Conservation (phyloP, 176 grass and related monocot genomes). For the Oryza glaberrima region DNA sequence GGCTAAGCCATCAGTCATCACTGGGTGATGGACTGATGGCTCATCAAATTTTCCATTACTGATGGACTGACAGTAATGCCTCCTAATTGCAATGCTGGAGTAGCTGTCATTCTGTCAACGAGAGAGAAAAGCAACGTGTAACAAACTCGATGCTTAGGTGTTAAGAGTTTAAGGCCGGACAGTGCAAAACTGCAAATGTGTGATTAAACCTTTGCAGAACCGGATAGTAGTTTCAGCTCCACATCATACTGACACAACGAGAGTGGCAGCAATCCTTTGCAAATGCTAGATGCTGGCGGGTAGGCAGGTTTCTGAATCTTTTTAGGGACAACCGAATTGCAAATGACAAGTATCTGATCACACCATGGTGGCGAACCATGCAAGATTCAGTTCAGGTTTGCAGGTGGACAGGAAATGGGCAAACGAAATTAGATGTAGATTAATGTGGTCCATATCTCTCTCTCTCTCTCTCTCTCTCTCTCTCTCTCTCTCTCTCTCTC, state of each 20-base stretch:
- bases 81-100: neutral
- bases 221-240: neutral
- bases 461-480: no score
- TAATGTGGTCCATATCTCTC: no score
- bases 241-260: neutral
- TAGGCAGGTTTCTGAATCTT: neutral
- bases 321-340: neutral
- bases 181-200: neutral
- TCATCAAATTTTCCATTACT: no score
- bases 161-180: neutral
- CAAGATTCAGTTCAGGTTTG: neutral
- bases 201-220: neutral
- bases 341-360: neutral
- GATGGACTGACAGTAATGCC: neutral
- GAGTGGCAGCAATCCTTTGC: neutral
- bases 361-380: neutral
- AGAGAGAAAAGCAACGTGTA: conserved; percentile 11
- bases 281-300: neutral
- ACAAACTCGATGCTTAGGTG: neutral
- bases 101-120: neutral
- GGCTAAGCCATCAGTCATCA: neutral
- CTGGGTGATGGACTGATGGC: neutral
- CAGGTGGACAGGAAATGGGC: neutral
- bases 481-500: no score
- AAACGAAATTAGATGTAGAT: neutral